Conservation (phyloP, 768 basidiomycete species). For the Amylocystis lapponica region DNA sequence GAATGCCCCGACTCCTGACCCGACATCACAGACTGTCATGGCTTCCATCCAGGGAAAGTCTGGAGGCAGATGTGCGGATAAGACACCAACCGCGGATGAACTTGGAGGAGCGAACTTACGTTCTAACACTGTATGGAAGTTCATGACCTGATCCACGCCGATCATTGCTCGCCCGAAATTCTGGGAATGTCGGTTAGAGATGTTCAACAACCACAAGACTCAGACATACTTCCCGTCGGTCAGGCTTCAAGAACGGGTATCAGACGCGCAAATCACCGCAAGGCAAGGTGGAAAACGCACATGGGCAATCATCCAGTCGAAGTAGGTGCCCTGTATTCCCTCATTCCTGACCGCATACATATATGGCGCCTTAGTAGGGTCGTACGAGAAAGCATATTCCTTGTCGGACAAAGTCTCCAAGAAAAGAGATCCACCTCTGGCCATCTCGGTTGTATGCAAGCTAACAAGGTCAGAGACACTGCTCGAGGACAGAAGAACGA, state of each 20-base stretch:
- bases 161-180: slow-evolving; percentile 1
- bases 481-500: slow-evolving; percentile 28
- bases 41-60: slow-evolving; percentile 25
- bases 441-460: slow-evolving; percentile 13
- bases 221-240: neutral
- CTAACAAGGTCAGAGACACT: slow-evolving; percentile 23
- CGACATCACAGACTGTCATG: slow-evolving; percentile 26
- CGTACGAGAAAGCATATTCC: slow-evolving; percentile 17
- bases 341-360: neutral
- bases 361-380: slow-evolving; percentile 11
- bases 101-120: no score
- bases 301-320: slow-evolving; percentile 1
- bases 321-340: neutral
- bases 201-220: neutral
- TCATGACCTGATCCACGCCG: neutral
- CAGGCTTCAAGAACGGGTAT: neutral
- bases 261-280: neutral
- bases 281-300: neutral
- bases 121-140: no score
- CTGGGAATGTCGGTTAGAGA: neutral
- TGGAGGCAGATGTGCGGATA: slow-evolving; percentile 5
- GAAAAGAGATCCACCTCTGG: slow-evolving; percentile 21
- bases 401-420: slow-evolving; percentile 33
- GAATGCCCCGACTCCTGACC: slow-evolving; percentile 25
- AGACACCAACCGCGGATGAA: no score